phyloP scores from a whole-genome alignment of 345 rosid species.

The Cardamine chenopodiifolia region DNA sequence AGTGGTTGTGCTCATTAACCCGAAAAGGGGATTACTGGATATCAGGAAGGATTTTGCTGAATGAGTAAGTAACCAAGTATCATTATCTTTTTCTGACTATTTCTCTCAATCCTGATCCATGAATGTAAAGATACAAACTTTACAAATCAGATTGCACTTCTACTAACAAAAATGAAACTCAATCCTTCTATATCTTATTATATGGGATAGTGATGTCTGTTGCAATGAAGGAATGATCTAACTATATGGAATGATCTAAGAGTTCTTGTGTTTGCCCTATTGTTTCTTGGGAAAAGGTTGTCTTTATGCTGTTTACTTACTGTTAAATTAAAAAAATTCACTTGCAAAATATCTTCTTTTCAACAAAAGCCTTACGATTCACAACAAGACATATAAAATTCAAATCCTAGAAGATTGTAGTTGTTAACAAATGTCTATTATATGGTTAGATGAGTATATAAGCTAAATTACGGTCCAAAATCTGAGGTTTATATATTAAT shows the following conservation, averaged over 20 bases:
- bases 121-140: too few species aligned
- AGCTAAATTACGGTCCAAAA: not conserved
- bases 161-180: too few species aligned
- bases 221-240: too few species aligned
- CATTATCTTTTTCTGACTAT: too few species aligned
- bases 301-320: not conserved
- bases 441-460: not conserved
- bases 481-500: not conserved
- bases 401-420: not conserved
- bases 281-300: not conserved
- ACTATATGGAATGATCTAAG: too few species aligned
- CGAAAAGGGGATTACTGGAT: constrained; percentile 87
- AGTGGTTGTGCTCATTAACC: constrained; percentile 79
- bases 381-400: not conserved
- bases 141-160: too few species aligned
- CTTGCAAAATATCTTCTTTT: not conserved
- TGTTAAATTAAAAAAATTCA: not conserved
- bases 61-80: too few species aligned
- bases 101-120: too few species aligned
- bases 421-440: not conserved
- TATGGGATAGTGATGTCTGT: too few species aligned
- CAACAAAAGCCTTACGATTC: not conserved
- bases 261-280: not conserved
- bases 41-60: too few species aligned
- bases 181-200: too few species aligned